phyloP scores from a whole-genome alignment of 148 eudicot species.

The Bassia scoparia region DNA sequence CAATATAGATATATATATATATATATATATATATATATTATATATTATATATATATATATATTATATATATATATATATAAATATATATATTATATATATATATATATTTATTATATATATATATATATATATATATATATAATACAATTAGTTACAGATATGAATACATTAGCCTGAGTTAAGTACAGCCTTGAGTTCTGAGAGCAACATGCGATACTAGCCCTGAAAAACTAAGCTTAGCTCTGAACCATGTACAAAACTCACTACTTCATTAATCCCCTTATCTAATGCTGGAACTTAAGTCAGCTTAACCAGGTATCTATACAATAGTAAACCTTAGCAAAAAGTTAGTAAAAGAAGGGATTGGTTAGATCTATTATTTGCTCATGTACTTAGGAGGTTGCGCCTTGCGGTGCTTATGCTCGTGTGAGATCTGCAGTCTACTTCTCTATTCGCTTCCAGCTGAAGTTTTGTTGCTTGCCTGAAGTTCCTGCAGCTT shows the following conservation, averaged over 20 bases:
- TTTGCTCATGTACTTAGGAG: background rate
- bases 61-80: too few species aligned
- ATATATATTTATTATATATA: too few species aligned
- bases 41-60: too few species aligned
- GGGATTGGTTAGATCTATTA: slow-evolving; percentile 16
- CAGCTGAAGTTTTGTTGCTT: slow-evolving; percentile 1
- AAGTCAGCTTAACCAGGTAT: background rate
- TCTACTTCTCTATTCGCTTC: slow-evolving; percentile 18
- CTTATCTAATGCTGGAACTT: background rate
- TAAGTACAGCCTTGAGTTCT: background rate
- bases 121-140: too few species aligned
- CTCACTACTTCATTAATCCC: background rate
- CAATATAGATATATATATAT: too few species aligned
- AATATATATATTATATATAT: too few species aligned
- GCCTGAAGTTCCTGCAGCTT: slow-evolving; percentile 20
- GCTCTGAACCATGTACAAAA: slow-evolving; percentile 8
- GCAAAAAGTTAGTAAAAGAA: background rate
- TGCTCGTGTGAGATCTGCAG: background rate
- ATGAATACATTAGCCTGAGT: background rate
- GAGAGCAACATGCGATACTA: background rate
- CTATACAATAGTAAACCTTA: background rate
- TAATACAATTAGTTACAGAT: background rate
- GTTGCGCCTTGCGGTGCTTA: background rate
- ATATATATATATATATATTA: too few species aligned
- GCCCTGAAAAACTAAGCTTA: background rate